phyloP scores from a whole-genome alignment of 2,329 filamentous ascomycete species.

The Tolypocladium nubicola region DNA sequence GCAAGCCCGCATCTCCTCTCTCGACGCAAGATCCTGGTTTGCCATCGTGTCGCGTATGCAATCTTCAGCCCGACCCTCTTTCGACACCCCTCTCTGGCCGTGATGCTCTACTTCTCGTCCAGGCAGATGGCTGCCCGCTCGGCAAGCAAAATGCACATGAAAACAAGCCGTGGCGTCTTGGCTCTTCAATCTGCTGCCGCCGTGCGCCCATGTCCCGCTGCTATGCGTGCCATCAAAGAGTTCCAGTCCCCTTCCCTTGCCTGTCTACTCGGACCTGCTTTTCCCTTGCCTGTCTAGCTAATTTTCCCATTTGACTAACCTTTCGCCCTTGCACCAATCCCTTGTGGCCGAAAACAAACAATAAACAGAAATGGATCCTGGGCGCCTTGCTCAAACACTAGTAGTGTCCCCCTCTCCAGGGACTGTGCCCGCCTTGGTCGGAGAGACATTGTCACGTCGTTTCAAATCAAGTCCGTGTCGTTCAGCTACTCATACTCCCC shows the following conservation, averaged over 20 bases:
- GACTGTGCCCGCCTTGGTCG: background rate
- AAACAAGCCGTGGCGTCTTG: background rate
- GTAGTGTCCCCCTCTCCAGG: background rate
- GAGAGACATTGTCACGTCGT: background rate
- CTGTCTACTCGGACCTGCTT: background rate
- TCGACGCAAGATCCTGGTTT: too few species aligned
- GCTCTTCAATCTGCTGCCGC: background rate
- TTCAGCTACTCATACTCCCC: slow-evolving; percentile 22
- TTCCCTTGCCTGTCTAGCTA: background rate
- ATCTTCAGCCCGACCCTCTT: background rate
- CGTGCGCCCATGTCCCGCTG: slow-evolving; percentile 4
- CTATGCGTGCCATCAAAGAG: background rate
- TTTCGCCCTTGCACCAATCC: background rate
- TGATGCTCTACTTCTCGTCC: background rate
- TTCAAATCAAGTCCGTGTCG: slow-evolving; percentile 18
- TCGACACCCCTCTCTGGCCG: background rate
- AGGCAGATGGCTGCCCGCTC: background rate
- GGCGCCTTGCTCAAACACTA: slow-evolving; percentile 5
- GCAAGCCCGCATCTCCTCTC: background rate
- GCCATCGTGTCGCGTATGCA: background rate
- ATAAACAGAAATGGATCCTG: background rate
- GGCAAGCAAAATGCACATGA: background rate
- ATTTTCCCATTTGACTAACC: background rate
- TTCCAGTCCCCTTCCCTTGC: background rate
- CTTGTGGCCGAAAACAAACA: background rate